Evolutionary conservation across 495 filamentous ascomycete species (phyloP).

Genomic region (Astrothelium macrocarpum): DNA sequence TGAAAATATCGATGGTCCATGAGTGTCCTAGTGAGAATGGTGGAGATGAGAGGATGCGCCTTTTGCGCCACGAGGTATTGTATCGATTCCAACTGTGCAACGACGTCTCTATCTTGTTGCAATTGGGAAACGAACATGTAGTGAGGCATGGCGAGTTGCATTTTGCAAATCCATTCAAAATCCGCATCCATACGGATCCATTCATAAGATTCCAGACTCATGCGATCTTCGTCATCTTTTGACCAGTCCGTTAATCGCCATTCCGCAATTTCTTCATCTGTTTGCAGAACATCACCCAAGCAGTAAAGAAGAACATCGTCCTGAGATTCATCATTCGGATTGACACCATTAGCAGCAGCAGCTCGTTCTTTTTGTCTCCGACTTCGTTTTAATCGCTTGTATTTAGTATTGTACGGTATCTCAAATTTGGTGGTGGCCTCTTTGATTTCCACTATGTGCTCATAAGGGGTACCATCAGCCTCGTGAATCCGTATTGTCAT

Average conservation of each 20-base stretch:
- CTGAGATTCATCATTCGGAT: slow-evolving; percentile 53
- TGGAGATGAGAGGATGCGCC: slow-evolving; percentile 66
- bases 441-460: slow-evolving; percentile 93
- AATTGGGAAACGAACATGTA: slow-evolving; percentile 98
- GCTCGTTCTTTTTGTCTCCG: slow-evolving; percentile 76
- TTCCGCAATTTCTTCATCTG: slow-evolving; percentile 65
- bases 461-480: slow-evolving; percentile 95
- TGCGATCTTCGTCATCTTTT: slow-evolving; percentile 70
- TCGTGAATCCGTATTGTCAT: slow-evolving; percentile 98
- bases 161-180: slow-evolving; percentile 91
- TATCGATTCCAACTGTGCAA: slow-evolving; percentile 80
- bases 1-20: slow-evolving; percentile 91
- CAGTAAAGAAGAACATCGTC: slow-evolving; percentile 87
- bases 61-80: slow-evolving; percentile 50
- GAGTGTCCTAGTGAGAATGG: slow-evolving; percentile 74
- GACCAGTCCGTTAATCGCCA: slow-evolving; percentile 87
- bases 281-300: slow-evolving; percentile 81
- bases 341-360: slow-evolving; percentile 50
- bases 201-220: slow-evolving; percentile 95
- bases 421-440: slow-evolving; percentile 73
- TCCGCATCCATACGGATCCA: slow-evolving; percentile 98
- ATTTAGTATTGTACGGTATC: slow-evolving; percentile 98
- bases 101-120: slow-evolving; percentile 93
- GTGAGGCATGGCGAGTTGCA: slow-evolving; percentile 66
- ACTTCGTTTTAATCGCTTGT: slow-evolving; percentile 91